A percentile compares a stretch with the other conserved stretches of the same genome.
Evolutionary conservation across 2,329 filamentous ascomycete genomes (phyloP).

Genomic region (Pseudogymnoascus sp.): DNA sequence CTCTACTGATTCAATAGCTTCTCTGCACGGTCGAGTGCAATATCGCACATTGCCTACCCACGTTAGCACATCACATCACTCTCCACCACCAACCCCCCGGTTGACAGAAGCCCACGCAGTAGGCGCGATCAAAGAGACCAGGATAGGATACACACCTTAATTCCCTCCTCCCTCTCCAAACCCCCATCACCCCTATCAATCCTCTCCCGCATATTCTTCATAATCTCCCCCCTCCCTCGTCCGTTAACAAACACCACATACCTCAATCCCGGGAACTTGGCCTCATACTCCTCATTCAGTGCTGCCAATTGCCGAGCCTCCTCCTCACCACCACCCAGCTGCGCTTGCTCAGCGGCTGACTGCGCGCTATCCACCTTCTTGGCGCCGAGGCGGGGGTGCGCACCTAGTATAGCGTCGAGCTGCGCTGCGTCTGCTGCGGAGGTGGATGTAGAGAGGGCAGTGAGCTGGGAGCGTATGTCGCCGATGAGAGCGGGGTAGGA

Average conservation of each 20-base stretch:
- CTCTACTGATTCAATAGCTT: constrained; percentile 41
- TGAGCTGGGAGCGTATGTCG: constrained; percentile 55
- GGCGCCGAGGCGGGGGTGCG: constrained; percentile 77
- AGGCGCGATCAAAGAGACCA: constrained; percentile 12
- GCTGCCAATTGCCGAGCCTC: constrained; percentile 48
- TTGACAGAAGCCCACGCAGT: not conserved
- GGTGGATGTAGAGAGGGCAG: constrained; percentile 45
- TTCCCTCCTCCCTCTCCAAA: constrained; percentile 62
- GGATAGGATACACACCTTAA: constrained; percentile 48
- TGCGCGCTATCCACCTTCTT: constrained; percentile 75
- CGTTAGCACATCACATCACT: constrained; percentile 4
- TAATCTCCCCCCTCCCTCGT: constrained; percentile 61
- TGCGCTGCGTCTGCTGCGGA: constrained; percentile 43
- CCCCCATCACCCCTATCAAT: constrained; percentile 61
- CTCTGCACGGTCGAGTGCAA: constrained; percentile 68
- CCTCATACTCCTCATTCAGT: constrained; percentile 74
- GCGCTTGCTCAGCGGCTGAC: constrained; percentile 74
- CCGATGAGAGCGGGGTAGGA: constrained; percentile 65
- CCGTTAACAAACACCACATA: constrained; percentile 94
- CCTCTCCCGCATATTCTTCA: constrained; percentile 70
- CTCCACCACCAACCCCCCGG: not conserved
- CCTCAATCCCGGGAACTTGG: constrained; percentile 68
- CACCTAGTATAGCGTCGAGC: constrained; percentile 65
- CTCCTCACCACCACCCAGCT: constrained; percentile 54
- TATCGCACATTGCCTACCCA: constrained; percentile 74